These are phyloP conservation scores for Pulicaria dysenterica DNA, from an alignment of 129 eudicot species.

Conservation along the genomic window DNA sequence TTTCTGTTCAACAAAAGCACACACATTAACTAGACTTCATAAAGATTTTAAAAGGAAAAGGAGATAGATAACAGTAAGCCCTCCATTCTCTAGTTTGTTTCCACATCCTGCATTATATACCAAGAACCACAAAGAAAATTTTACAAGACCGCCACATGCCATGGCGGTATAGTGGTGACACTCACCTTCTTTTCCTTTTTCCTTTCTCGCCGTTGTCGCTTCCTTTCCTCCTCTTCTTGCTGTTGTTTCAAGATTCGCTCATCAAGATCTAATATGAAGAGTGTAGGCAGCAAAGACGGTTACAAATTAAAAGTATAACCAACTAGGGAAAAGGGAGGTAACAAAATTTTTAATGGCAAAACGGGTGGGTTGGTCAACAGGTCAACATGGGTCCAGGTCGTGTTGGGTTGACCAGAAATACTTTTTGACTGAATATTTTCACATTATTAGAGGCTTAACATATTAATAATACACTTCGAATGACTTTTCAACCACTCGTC, in stretches of 20 bases:
- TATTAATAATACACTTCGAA: background rate
- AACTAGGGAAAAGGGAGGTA: background rate
- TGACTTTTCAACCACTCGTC: background rate
- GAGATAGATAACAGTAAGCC: background rate
- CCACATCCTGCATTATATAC: background rate
- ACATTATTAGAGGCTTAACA: background rate
- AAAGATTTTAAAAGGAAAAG: background rate
- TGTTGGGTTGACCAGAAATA: background rate
- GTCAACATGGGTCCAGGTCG: background rate
- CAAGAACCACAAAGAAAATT: background rate
- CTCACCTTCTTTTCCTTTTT: constrained; percentile 92
- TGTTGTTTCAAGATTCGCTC: constrained; percentile 89
- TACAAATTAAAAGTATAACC: background rate
- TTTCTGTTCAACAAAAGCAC: constrained; percentile 52
- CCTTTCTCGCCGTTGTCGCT: constrained; percentile 81
- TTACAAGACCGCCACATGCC: too few species aligned
- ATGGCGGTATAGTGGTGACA: background rate
- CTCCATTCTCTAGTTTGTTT: background rate
- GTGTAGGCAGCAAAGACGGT: constrained; percentile 15
- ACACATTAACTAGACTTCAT: constrained; percentile 23
- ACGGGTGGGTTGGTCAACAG: background rate
- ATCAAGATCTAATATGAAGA: constrained; percentile 64
- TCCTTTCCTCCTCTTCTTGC: constrained; percentile 96
- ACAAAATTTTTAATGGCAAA: background rate
- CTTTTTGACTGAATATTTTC: background rate